Evolutionary conservation across 371 early-diverging fungal species (phyloP).

Genomic region (Mortierella sp.): DNA sequence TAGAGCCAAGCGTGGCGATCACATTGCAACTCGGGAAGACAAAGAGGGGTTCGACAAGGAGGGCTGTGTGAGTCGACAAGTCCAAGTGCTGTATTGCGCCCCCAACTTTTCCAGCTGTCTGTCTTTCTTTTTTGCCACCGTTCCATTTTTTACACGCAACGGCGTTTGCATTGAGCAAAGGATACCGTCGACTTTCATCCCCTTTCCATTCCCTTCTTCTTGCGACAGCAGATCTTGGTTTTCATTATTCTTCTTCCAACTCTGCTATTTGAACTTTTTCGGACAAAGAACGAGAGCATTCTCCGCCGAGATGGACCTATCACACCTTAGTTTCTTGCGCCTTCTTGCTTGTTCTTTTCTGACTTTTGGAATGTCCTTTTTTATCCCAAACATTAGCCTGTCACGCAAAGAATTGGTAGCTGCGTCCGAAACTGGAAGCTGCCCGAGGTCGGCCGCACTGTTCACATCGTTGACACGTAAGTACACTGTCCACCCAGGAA

Average conservation of each 20-base stretch:
- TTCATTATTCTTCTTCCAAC: background rate
- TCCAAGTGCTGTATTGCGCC: background rate
- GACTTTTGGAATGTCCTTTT: background rate
- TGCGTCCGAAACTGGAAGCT: constrained; percentile 57
- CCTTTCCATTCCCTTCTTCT: background rate
- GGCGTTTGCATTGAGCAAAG: background rate
- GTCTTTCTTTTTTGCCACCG: constrained; percentile 3
- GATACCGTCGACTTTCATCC: constrained; percentile 5
- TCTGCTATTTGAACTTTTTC: constrained; percentile 2
- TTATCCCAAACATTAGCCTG: constrained; percentile 29
- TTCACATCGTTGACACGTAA: constrained; percentile 61
- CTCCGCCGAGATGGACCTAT: constrained; percentile 5
- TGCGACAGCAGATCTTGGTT: background rate
- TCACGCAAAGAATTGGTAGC: constrained; percentile 53
- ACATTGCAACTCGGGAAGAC: background rate
- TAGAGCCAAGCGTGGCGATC: background rate
- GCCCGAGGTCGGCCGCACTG: constrained; percentile 54
- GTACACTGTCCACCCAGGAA: background rate
- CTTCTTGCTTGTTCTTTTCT: background rate
- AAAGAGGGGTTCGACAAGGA: background rate
- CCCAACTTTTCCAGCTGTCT: background rate
- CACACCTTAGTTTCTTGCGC: background rate
- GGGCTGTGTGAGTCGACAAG: constrained; percentile 6
- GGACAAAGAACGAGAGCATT: background rate
- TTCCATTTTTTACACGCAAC: background rate